Evolutionary conservation across 2,329 filamentous ascomycete genomes (phyloP).

Genomic region (Claviceps citrina): DNA sequence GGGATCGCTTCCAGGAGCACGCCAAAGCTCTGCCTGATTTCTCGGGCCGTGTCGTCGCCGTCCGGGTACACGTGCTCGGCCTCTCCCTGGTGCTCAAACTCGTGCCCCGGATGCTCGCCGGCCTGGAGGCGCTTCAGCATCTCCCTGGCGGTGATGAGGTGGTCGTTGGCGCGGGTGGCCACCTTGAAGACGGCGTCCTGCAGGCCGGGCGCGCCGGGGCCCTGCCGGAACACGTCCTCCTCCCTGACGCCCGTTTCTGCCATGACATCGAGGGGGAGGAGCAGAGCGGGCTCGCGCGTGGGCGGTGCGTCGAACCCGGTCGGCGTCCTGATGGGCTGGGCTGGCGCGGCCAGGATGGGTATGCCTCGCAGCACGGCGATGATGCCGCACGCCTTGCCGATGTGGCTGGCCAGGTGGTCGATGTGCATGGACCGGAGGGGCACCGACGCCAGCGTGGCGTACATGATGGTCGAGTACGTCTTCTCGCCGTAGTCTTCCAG

Average conservation of each 20-base stretch:
- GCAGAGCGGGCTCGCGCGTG: constrained; percentile 38
- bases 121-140: constrained; percentile 71
- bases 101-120: constrained; percentile 63
- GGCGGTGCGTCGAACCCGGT: constrained; percentile 21
- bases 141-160: constrained; percentile 82
- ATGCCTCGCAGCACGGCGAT: constrained; percentile 73
- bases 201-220: constrained; percentile 62
- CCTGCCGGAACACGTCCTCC: constrained; percentile 75
- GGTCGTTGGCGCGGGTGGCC: constrained; percentile 86
- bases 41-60: constrained; percentile 21
- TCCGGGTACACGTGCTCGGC: constrained; percentile 43
- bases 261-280: constrained; percentile 83
- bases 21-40: constrained; percentile 52
- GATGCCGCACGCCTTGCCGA: constrained; percentile 88
- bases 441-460: constrained; percentile 67
- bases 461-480: constrained; percentile 85
- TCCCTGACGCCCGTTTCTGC: constrained; percentile 65
- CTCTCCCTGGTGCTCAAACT: constrained; percentile 76
- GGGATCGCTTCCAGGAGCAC: constrained; percentile 68
- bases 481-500: constrained; percentile 86
- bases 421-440: constrained; percentile 69
- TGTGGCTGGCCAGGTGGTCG: constrained; percentile 86
- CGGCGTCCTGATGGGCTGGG: constrained; percentile 32
- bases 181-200: constrained; percentile 84
- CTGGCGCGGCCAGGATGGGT: constrained; percentile 67